Base-by-base conservation (phyloP, 2,329 filamentous ascomycete species). In the Aspergillus fructus region DNA sequence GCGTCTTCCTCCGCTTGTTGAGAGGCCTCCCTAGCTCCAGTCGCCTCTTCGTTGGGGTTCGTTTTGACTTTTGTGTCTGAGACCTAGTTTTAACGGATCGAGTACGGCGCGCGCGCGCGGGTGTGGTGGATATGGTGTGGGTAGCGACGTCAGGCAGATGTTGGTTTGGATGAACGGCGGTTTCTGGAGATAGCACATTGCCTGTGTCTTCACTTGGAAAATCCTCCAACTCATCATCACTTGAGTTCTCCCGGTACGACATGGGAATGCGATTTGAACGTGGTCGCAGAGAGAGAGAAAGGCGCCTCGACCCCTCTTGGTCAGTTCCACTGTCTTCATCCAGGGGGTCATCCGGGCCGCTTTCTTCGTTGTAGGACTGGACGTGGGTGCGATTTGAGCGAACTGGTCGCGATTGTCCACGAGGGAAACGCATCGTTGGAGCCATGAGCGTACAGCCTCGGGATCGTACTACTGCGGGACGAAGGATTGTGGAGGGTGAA, bases 351-450 rank as follows among this genome's bases (percentile, higher is more conserved):
- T 72, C 70, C 4, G 71, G 72, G 12, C 66, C 65, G 49, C 67
- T 71, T 17, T 73, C 69, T 61, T 77, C 74, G 39, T 73, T 67
- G 52, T 77, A 77, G 27, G 73, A 71, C 42, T 68, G 59, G 27
- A 76, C 69, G 51, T 65, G 66, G 8, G 65, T 71, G 55, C 74
- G 73, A 61, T 62, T 73, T 27, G 68, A 66, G 30, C 74, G 73
- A 40, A 74, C 55, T 17, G 74, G 74, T 12, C 71, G 70, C 50
- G 71, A 66, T 50, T 63, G 64, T 39, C 59, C 63, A 17, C 59
- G 56, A 4, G 64, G 9, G 27, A 30, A 48, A 34, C 59, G 61
- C 43, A 60, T 58, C 17, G 62, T 64, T 21, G 68, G 64, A 57
- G 71, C 67, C 73, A 76, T 76, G 46, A 50, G 54, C 48, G 47